phyloP scores from a whole-genome alignment of 2,329 filamentous ascomycete genomes.

The Calonectria leucothoes region DNA sequence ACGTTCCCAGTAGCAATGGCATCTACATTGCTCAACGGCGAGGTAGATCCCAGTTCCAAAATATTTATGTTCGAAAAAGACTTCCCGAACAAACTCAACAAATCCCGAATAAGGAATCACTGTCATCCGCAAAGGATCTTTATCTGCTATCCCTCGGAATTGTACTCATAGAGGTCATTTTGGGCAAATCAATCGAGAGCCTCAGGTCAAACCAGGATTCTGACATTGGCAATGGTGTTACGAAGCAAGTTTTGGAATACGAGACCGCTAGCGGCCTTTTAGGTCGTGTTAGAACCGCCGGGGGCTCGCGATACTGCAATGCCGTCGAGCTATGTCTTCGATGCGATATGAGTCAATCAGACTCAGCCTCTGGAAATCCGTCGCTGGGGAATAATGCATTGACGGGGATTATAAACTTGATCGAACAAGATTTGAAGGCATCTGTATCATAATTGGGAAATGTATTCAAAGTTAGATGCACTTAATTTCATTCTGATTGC shows the following conservation, averaged over 20 bases:
- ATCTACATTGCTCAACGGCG: not conserved
- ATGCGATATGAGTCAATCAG: not conserved
- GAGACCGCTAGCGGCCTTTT: not conserved
- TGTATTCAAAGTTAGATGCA: not conserved
- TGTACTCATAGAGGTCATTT: conserved; percentile 8
- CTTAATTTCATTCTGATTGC: not conserved
- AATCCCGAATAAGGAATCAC: not conserved
- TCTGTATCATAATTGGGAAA: not conserved
- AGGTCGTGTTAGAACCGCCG: not conserved
- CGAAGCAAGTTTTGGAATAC: not conserved
- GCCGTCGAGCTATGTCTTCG: not conserved
- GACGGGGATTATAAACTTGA: not conserved
- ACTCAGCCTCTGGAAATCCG: not conserved
- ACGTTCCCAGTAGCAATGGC: not conserved
- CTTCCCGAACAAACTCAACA: not conserved
- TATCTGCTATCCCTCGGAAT: conserved; percentile 1
- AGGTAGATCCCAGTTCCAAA: not conserved
- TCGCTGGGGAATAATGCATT: not conserved
- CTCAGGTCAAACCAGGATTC: not conserved
- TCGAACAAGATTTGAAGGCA: not conserved
- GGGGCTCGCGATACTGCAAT: not conserved
- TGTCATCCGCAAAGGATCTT: not conserved
- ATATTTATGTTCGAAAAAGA: not conserved
- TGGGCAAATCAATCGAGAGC: not conserved
- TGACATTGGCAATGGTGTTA: not conserved